Conservation (phyloP, 139 green algal genomes). For the Auxenochlorella pyrenoidosa region DNA sequence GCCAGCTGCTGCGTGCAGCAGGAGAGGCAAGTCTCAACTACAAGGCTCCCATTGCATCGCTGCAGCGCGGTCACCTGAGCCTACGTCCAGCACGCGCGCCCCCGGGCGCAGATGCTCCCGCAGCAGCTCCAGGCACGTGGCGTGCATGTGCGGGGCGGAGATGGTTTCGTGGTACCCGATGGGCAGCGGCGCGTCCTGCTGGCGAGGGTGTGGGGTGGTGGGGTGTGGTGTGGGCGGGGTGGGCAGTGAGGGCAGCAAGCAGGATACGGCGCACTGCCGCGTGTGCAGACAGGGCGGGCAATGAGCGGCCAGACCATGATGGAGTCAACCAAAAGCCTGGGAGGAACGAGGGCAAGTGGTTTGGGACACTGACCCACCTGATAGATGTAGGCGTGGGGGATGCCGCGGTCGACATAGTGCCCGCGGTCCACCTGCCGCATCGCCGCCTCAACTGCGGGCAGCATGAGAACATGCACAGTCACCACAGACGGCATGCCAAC, state of each 20-base stretch:
- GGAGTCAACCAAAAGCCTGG: too few species aligned
- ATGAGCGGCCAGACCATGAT: too few species aligned
- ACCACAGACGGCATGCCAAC: not conserved
- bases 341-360: too few species aligned
- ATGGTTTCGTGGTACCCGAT: conserved; percentile 78
- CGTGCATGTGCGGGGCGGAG: conserved; percentile 96
- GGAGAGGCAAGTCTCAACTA: too few species aligned
- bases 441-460: conserved; percentile 5
- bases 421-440: conserved; percentile 16
- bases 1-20: not conserved
- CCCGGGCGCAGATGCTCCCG: conserved; percentile 67
- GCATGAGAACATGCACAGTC: not conserved
- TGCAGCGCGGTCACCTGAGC: conserved; percentile 54
- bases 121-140: conserved; percentile 87
- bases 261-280: too few species aligned
- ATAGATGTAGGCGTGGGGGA: conserved; percentile 10
- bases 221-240: too few species aligned
- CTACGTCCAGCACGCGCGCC: conserved; percentile 87
- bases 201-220: too few species aligned
- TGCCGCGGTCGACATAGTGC: conserved; percentile 5
- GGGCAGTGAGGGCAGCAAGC: too few species aligned
- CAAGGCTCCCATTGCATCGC: too few species aligned
- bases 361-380: not conserved
- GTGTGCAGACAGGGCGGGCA: too few species aligned
- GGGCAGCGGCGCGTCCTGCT: conserved; percentile 27